Evolutionary conservation across 2,329 filamentous ascomycete genomes (phyloP).

Genomic region (Fusarium falciforme): DNA sequence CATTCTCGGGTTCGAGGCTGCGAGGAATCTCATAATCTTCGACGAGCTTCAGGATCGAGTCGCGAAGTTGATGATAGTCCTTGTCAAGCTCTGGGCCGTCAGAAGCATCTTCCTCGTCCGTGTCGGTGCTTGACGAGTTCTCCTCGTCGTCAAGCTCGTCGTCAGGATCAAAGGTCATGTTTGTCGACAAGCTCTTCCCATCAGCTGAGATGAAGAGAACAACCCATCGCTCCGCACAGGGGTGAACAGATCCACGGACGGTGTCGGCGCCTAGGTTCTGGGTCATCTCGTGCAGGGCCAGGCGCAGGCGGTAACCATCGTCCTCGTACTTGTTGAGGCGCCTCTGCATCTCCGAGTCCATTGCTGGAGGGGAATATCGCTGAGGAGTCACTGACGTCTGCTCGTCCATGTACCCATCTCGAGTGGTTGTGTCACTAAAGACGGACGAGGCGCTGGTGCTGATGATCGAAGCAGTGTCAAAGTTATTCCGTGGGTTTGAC

Average conservation of each 20-base stretch:
- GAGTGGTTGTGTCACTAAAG: slow-evolving; percentile 77
- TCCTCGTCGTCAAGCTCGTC: slow-evolving; percentile 75
- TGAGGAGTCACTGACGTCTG: slow-evolving; percentile 60
- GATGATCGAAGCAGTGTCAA: slow-evolving; percentile 76
- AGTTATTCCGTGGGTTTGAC: slow-evolving; percentile 63
- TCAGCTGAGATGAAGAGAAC: slow-evolving; percentile 82
- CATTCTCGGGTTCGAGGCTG: slow-evolving; percentile 68
- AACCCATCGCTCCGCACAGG: slow-evolving; percentile 85
- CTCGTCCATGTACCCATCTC: slow-evolving; percentile 72
- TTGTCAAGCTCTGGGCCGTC: slow-evolving; percentile 75
- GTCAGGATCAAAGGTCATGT: slow-evolving; percentile 78
- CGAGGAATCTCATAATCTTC: slow-evolving; percentile 85
- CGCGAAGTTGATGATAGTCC: slow-evolving; percentile 83
- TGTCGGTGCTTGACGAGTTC: slow-evolving; percentile 69
- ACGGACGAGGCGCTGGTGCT: slow-evolving; percentile 80
- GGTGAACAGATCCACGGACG: slow-evolving; percentile 76
- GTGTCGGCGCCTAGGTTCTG: slow-evolving; percentile 73
- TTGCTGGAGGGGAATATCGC: slow-evolving; percentile 65
- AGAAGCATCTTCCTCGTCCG: slow-evolving; percentile 70
- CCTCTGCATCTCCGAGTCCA: slow-evolving; percentile 57
- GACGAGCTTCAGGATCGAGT: slow-evolving; percentile 83
- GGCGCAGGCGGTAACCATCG: slow-evolving; percentile 72
- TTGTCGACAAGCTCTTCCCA: slow-evolving; percentile 75
- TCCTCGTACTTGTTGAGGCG: slow-evolving; percentile 68
- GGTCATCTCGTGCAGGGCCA: slow-evolving; percentile 77